Conservation (phyloP, 208 protist genomes). For the Trichomonas gallinae region DNA sequence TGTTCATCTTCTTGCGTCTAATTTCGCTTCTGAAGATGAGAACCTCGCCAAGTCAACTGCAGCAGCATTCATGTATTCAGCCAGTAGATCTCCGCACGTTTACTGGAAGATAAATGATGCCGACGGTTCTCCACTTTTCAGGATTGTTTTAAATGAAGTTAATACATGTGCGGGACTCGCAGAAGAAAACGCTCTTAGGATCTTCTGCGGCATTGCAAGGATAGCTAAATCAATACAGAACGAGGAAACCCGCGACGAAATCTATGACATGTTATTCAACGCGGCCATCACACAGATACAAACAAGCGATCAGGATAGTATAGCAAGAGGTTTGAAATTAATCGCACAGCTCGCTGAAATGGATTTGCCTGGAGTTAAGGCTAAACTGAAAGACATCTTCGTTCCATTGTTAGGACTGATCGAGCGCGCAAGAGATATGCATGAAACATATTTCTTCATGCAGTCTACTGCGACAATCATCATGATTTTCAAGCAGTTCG, state of each 20-base stretch:
- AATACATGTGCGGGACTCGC: neutral
- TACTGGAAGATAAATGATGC: neutral
- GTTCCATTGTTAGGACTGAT: neutral
- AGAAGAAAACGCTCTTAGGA: neutral
- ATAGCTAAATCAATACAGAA: neutral
- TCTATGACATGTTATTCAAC: neutral
- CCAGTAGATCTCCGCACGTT: neutral
- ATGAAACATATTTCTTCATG: neutral
- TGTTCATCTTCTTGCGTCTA: neutral
- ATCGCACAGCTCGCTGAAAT: neutral
- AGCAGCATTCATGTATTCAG: neutral
- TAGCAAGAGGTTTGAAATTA: neutral
- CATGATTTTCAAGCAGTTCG: neutral
- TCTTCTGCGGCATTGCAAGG: neutral
- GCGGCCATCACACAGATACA: neutral
- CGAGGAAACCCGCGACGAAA: neutral
- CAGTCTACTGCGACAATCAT: neutral
- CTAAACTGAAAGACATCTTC: neutral
- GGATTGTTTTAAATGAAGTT: neutral
- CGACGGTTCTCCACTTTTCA: neutral
- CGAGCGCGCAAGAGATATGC: neutral
- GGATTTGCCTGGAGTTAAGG: neutral
- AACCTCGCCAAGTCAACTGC: neutral
- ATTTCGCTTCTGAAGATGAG: neutral
- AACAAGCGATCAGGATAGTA: neutral